Percentiles rank a stretch among this genome's conserved stretches.
phyloP scores from a whole-genome alignment of 2,329 filamentous ascomycete genomes.

The Phaeosphaeria sp. region DNA sequence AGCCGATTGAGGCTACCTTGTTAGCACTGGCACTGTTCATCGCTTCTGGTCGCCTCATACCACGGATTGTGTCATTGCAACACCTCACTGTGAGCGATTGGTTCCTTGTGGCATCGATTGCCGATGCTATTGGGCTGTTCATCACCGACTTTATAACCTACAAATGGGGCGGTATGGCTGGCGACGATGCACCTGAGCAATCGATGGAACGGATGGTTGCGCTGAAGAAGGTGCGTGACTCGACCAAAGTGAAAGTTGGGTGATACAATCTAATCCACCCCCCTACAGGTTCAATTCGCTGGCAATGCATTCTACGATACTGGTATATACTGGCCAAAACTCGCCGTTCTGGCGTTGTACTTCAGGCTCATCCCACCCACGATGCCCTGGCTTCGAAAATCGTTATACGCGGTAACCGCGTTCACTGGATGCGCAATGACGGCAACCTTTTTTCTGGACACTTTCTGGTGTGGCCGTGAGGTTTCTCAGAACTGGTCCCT shows the following conservation, averaged over 20 bases:
- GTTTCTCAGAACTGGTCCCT: conserved; percentile 28
- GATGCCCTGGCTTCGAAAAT: conserved; percentile 22
- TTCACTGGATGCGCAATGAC: conserved; percentile 20
- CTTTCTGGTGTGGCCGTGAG: conserved; percentile 25
- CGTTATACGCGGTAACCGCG: conserved; percentile 12
- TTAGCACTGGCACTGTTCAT: conserved; percentile 17
- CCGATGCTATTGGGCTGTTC: conserved; percentile 24
- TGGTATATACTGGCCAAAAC: conserved; percentile 26
- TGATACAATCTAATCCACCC: background rate
- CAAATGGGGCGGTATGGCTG: conserved; percentile 23
- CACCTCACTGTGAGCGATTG: conserved; percentile 20
- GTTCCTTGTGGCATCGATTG: conserved; percentile 22
- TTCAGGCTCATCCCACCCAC: conserved; percentile 22
- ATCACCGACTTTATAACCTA: conserved; percentile 28
- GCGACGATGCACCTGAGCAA: conserved; percentile 11
- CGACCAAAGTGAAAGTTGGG: background rate
- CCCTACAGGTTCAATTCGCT: conserved; percentile 21
- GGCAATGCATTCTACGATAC: conserved; percentile 27
- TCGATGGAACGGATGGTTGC: conserved; percentile 11
- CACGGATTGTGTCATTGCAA: conserved; percentile 20
- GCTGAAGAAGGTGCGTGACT: conserved; percentile 20
- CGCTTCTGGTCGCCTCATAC: conserved; percentile 24
- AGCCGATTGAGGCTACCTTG: conserved; percentile 20
- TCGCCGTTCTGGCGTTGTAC: conserved; percentile 23
- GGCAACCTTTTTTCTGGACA: conserved; percentile 22